phyloP scores from a whole-genome alignment of 1,284 basidiomycete genomes.

The Rhodotorula sp. region DNA sequence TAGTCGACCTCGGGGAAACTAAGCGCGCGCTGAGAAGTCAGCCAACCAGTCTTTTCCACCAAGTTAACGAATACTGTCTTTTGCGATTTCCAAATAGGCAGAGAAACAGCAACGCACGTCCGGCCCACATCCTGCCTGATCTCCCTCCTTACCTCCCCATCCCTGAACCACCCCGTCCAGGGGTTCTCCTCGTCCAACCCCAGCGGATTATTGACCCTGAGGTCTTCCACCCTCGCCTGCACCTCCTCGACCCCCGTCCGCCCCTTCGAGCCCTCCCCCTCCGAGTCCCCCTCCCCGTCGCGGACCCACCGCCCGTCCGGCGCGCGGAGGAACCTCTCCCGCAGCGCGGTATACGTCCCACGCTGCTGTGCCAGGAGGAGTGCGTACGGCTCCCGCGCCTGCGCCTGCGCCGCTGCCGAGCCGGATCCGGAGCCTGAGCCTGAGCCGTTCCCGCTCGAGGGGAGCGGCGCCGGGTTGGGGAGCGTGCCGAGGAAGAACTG shows the following conservation, averaged over 20 bases:
- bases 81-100: neutral
- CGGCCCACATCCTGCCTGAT: constrained; percentile 90
- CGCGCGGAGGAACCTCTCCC: constrained; percentile 53
- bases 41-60: too few species aligned
- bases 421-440: too few species aligned
- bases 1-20: constrained; percentile 89
- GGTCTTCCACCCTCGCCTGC: constrained; percentile 21
- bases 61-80: too few species aligned
- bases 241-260: neutral
- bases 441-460: too few species aligned
- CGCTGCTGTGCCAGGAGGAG: constrained; percentile 36
- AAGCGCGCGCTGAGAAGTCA: neutral
- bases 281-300: constrained; percentile 11
- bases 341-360: constrained; percentile 49
- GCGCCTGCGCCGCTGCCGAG: constrained; percentile 45
- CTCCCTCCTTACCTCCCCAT: constrained; percentile 78
- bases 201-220: constrained; percentile 79
- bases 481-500: constrained; percentile 53
- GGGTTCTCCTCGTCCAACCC: constrained; percentile 86
- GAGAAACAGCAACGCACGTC: constrained; percentile 62
- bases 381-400: constrained; percentile 20
- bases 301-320: constrained; percentile 56
- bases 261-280: neutral
- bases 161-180: constrained; percentile 87
- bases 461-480: constrained; percentile 50